Base-by-base conservation (phyloP, 441 rosid genomes). In the Populus hybrid region DNA sequence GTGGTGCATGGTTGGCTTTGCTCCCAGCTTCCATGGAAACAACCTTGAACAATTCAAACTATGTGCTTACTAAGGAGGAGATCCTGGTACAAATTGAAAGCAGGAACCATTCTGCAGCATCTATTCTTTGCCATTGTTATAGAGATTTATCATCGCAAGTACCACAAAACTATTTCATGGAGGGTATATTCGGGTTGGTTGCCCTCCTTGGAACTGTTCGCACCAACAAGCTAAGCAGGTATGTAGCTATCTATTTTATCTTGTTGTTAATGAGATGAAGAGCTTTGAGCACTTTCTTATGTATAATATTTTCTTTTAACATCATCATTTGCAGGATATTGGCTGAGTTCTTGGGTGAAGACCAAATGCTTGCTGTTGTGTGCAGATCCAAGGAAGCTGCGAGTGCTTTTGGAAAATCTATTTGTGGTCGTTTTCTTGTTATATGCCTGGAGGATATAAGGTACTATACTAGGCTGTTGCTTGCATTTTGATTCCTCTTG, bases 201-300 rank as follows among this genome's bases (percentile, higher is more conserved):
- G 95, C 88, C n/a, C 83, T 90, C 42, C 91, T 91, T n/a, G 97
- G 92, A 71, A 82, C 92, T n/a, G 89, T 87, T 69, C 1, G 75
- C 61, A 71, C 85, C 53, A 64, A 71, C 24, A 70, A 83, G 29
- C 86, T 91, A 36, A 91, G 95, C 95, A 89, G 93, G 98, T 81
- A 35, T 42, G n/a, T 18, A 18, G 21, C 31, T n/a, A 12, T 36
- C 18, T 29, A 7, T 29, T 23, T 50, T 35, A 66, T 24, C 36
- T 11, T 67, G 33, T 16, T 16, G n/a, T 67, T 67, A 28, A 24
- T 67, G 10, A 26, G 69, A 16, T 29, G 35, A 66, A 66, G 29
- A 21, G 24, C n/a, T 66, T 66, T 29, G 18, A 16, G 69, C 31
- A 16, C 18, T 26, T 16, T 18, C 20, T 35, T 20, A 35, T 35